Base-by-base conservation (phyloP, 2,329 filamentous ascomycete genomes). In the Calycina herbarum region DNA sequence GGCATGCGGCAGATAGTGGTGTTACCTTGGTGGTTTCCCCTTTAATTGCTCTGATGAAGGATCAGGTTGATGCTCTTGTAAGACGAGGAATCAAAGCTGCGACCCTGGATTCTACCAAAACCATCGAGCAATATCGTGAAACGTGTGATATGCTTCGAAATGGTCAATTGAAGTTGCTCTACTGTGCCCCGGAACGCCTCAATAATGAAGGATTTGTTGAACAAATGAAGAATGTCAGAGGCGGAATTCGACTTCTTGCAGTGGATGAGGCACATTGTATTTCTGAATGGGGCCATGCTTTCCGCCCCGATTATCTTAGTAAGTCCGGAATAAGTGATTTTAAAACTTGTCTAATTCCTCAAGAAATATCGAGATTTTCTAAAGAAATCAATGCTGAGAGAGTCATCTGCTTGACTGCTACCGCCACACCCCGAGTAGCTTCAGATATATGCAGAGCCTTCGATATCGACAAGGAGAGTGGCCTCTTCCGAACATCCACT, bases 151-250 rank as follows among this genome's bases (percentile, higher is more conserved):
- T 83, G 61, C 73, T 82, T 62, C 77, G 79, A 17, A 76, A 79
- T 45, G 85, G 83, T 0, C 74, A 79, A 13, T 71, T 88, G 7
- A 82, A 83, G 3, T 71, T 88, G 1, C 74, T 88, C 3, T 88
- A 87, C 67, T 86, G 84, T 62, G 83, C 85, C 0, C 86, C 86
- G 0, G 86, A 88, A 73, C 78, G 84, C 6, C 77, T 88, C 11
- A 88, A 87, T 70, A 88, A 88, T 64, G 85, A 88, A 70, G 82
- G 81, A 0, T 88, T 88, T 59, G 79, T 88, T 5, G 80, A 82
- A 58, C 82, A 77, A 17, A 85, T 88, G 74, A 84, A 82, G 56
- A 74, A 80, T 13, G 81, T 86, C 0, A 80, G 80, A 0, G 85
- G 85, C 1, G 85, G 85, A 6, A 78, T 88, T 1, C 81, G 86